A percentile compares a stretch with the other conserved stretches of the same genome.
phyloP scores from a whole-genome alignment of 257 asterid genomes.

The Primulina eburnea region DNA sequence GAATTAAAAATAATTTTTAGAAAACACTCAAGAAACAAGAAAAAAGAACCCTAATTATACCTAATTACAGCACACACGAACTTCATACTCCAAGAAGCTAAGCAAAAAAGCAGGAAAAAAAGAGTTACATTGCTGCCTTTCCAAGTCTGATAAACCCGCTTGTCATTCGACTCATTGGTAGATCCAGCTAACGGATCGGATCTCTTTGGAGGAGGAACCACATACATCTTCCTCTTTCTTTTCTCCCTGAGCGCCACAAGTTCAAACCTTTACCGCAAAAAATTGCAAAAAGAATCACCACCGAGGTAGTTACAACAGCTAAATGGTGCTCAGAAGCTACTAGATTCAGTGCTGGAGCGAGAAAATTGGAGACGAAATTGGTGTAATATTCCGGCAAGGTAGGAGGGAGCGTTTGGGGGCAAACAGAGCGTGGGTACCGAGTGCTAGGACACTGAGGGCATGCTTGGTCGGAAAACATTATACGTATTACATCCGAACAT shows the following conservation, averaged over 20 bases:
- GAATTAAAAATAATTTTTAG: background rate
- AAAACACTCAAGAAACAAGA: background rate
- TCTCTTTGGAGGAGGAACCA: slow-evolving; percentile 81
- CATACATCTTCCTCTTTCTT: slow-evolving; percentile 53
- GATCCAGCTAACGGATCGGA: slow-evolving; percentile 80
- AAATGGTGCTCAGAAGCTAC: background rate
- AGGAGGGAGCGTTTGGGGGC: slow-evolving; percentile 43
- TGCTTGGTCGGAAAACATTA: too few species aligned
- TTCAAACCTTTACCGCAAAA: slow-evolving; percentile 31
- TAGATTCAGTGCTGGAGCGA: slow-evolving; percentile 14
- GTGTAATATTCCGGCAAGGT: slow-evolving; percentile 42
- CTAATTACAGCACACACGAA: slow-evolving; percentile 3
- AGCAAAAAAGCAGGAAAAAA: background rate
- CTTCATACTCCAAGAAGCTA: slow-evolving; percentile 7
- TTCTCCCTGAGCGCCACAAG: slow-evolving; percentile 26
- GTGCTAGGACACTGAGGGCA: slow-evolving; percentile 28
- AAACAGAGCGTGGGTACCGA: slow-evolving; percentile 16
- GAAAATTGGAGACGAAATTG: slow-evolving; percentile 16
- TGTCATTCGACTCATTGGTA: slow-evolving; percentile 53
- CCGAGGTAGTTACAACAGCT: background rate
- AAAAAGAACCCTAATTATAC: background rate
- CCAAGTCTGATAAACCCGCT: slow-evolving; percentile 83
- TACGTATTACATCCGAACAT: too few species aligned
- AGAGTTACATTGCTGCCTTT: slow-evolving; percentile 91
- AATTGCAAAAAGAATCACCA: slow-evolving; percentile 17